A percentile compares a stretch with the other conserved stretches of the same genome.
Evolutionary conservation across 148 eudicot genomes (phyloP).

Genomic region (Chenopodium suecicum): DNA sequence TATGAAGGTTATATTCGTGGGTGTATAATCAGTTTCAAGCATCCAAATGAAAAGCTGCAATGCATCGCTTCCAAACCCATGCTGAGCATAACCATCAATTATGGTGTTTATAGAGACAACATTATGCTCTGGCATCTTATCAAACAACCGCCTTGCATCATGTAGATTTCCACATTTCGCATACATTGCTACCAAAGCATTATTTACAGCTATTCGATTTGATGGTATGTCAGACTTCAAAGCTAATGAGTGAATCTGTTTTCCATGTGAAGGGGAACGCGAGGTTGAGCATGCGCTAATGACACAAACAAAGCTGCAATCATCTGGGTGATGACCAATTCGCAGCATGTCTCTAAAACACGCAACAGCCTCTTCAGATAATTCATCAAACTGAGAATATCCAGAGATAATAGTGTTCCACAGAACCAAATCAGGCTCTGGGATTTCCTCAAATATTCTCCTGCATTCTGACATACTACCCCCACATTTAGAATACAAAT

Average conservation of each 20-base stretch:
- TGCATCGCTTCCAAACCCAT: slow-evolving; percentile 57
- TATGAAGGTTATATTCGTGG: slow-evolving; percentile 63
- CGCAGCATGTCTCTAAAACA: slow-evolving; percentile 61
- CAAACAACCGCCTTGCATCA: slow-evolving; percentile 67
- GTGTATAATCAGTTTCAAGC: slow-evolving; percentile 46
- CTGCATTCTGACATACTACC: slow-evolving; percentile 41
- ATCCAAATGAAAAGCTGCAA: slow-evolving; percentile 57
- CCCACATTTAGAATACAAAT: slow-evolving; percentile 66
- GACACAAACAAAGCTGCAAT: slow-evolving; percentile 74
- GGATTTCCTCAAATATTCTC: slow-evolving; percentile 57
- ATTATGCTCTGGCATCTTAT: slow-evolving; percentile 72
- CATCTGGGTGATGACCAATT: slow-evolving; percentile 59
- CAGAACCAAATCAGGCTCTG: slow-evolving; percentile 63
- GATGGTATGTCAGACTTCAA: slow-evolving; percentile 64
- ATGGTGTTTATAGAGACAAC: slow-evolving; percentile 62
- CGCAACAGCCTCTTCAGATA: slow-evolving; percentile 53
- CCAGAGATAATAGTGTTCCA: slow-evolving; percentile 90
- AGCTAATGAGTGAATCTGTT: slow-evolving; percentile 61
- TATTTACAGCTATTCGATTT: slow-evolving; percentile 61
- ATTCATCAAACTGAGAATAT: slow-evolving; percentile 57
- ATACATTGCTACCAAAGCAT: slow-evolving; percentile 72
- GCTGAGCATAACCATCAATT: slow-evolving; percentile 80
- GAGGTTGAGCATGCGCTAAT: slow-evolving; percentile 65
- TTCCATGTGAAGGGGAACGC: slow-evolving; percentile 71
- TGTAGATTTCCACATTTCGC: slow-evolving; percentile 73